These are phyloP conservation scores for Diplodia seriata DNA, from an alignment of 2,329 filamentous ascomycete species.

Conservation along the genomic window DNA sequence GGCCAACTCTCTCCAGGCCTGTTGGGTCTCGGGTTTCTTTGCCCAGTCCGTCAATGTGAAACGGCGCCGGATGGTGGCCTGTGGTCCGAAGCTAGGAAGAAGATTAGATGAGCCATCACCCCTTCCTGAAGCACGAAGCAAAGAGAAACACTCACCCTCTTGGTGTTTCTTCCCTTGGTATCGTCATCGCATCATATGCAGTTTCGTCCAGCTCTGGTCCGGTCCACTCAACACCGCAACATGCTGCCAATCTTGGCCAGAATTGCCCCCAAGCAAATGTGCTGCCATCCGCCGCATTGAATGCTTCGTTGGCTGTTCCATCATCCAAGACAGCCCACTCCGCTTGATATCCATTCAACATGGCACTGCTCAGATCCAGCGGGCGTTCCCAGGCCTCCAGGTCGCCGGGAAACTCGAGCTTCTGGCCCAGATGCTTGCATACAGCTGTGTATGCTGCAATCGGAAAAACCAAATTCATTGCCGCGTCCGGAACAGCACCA, in stretches of 20 bases:
- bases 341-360: constrained; percentile 57
- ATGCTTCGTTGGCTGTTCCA: constrained; percentile 53
- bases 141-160: constrained; percentile 36
- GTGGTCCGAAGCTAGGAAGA: constrained; percentile 45
- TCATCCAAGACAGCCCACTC: constrained; percentile 59
- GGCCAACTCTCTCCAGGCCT: constrained; percentile 56
- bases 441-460: constrained; percentile 60
- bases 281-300: constrained; percentile 58
- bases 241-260: constrained; percentile 56
- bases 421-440: constrained; percentile 50
- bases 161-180: constrained; percentile 42
- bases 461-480: constrained; percentile 59
- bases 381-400: constrained; percentile 53
- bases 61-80: constrained; percentile 46
- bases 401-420: constrained; percentile 55
- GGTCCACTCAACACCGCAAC: constrained; percentile 52
- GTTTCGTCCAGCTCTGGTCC: constrained; percentile 40
- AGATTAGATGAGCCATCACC: constrained; percentile 16
- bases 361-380: constrained; percentile 53
- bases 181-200: constrained; percentile 37
- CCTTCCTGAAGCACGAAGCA: background rate
- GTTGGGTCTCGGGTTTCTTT: constrained; percentile 50
- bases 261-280: constrained; percentile 57
- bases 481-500: constrained; percentile 57
- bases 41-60: constrained; percentile 58